Evolutionary conservation across 441 rosid genomes (phyloP).

Genomic region (Euphorbia corollata): DNA sequence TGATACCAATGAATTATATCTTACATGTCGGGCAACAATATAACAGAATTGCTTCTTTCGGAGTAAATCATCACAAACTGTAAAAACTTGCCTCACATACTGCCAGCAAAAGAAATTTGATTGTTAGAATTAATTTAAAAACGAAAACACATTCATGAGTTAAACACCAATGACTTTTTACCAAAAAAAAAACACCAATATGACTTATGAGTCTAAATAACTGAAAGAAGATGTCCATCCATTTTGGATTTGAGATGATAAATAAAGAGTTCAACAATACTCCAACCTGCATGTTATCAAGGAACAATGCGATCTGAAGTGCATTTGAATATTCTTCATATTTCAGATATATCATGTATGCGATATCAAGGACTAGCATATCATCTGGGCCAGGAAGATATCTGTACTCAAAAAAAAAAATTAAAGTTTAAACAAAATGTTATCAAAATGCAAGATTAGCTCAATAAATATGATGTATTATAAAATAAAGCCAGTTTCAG

Average conservation of each 20-base stretch:
- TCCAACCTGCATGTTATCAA: constrained; percentile 77
- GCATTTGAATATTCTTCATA: constrained; percentile 73
- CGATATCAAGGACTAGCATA: constrained; percentile 62
- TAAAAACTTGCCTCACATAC: constrained; percentile 79
- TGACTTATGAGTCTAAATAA: constrained; percentile 7
- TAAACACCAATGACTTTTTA: too few species aligned
- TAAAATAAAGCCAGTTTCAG: constrained; percentile 11
- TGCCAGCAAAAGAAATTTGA: constrained; percentile 31
- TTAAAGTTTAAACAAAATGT: too few species aligned
- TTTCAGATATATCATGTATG: constrained; percentile 74
- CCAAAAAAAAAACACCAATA: too few species aligned
- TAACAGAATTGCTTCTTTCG: constrained; percentile 81
- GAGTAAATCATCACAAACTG: constrained; percentile 52
- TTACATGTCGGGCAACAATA: constrained; percentile 87
- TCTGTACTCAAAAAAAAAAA: constrained; percentile 56
- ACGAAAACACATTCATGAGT: too few species aligned
- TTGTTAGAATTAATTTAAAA: constrained; percentile 22
- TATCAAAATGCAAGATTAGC: background rate
- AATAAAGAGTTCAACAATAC: constrained; percentile 10
- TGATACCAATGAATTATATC: constrained; percentile 20
- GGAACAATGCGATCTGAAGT: constrained; percentile 78
- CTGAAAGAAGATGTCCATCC: background rate
- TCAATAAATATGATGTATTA: too few species aligned
- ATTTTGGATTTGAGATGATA: too few species aligned
- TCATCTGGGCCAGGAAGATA: constrained; percentile 97